Percentiles rank a stretch among this genome's conserved stretches.
Evolutionary conservation across 2,329 filamentous ascomycete genomes (phyloP).

Genomic region (Cyphellophora attinorum): DNA sequence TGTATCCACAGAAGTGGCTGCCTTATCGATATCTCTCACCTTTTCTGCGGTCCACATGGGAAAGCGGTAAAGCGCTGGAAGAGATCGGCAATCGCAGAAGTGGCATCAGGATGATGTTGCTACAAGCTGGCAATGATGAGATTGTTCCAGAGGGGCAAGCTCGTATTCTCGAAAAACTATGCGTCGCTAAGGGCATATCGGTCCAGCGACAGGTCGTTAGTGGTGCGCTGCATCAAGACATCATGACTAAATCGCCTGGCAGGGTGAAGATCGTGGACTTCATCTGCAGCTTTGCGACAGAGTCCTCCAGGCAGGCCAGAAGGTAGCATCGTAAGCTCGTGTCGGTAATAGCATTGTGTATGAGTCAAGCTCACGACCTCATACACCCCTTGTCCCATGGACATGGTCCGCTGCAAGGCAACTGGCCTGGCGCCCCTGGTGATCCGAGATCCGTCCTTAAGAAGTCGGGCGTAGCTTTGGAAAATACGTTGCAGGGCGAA

Average conservation of each 20-base stretch:
- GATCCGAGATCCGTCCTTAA: too few relatives aligned
- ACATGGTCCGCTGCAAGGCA: too few relatives aligned
- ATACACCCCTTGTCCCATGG: too few relatives aligned
- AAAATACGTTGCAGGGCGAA: too few relatives aligned
- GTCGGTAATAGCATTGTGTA: too few relatives aligned
- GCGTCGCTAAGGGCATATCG: conserved; percentile 22
- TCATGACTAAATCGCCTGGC: conserved; percentile 33
- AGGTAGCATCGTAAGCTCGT: not conserved
- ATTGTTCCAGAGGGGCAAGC: conserved; percentile 31
- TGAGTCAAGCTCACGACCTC: too few relatives aligned
- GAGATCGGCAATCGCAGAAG: conserved; percentile 23
- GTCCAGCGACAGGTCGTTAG: conserved; percentile 29
- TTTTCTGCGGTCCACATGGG: conserved; percentile 57
- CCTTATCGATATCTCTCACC: conserved; percentile 67
- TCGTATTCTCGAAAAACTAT: conserved; percentile 24
- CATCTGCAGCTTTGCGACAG: conserved; percentile 5
- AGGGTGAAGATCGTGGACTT: conserved; percentile 17
- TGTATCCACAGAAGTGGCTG: conserved; percentile 73
- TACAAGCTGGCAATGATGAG: conserved; percentile 34
- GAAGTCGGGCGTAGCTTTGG: too few relatives aligned
- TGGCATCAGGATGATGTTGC: conserved; percentile 25
- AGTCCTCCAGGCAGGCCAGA: conserved; percentile 1
- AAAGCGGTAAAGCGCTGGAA: conserved; percentile 32
- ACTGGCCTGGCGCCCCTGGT: too few relatives aligned
- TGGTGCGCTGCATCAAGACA: conserved; percentile 42